Evolutionary conservation across 2,329 filamentous ascomycete species (phyloP).

Genomic region (Clonostachys byssicola): DNA sequence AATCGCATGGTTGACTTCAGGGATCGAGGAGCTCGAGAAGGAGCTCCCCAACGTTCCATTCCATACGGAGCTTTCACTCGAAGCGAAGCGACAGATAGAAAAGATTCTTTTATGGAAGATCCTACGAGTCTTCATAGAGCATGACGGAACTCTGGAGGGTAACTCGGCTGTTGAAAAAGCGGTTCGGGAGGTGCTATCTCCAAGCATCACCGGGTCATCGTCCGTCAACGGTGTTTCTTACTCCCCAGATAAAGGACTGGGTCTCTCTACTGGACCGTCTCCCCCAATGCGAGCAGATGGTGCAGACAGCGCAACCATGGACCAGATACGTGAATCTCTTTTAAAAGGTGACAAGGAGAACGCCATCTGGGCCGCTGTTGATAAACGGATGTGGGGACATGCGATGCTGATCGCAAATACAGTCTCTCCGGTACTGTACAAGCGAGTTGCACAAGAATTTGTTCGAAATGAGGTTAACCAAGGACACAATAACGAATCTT

Average conservation of each 20-base stretch:
- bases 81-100: conserved; percentile 72
- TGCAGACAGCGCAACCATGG: conserved; percentile 64
- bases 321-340: conserved; percentile 69
- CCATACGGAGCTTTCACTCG: conserved; percentile 46
- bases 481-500: conserved; percentile 75
- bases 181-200: conserved; percentile 70
- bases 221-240: conserved; percentile 16
- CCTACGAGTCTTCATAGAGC: conserved; percentile 74
- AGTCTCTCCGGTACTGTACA: conserved; percentile 79
- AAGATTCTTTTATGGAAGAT: conserved; percentile 85
- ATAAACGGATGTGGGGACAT: conserved; percentile 93
- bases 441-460: conserved; percentile 92
- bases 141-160: conserved; percentile 79
- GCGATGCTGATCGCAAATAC: conserved; percentile 83
- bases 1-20: conserved; percentile 71
- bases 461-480: conserved; percentile 91
- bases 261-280: conserved; percentile 9
- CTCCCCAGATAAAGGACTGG: conserved; percentile 1
- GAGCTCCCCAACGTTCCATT: conserved; percentile 43
- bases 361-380: conserved; percentile 88
- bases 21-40: conserved; percentile 71
- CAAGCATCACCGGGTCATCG: conserved; percentile 29
- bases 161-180: conserved; percentile 67
- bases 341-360: conserved; percentile 82
- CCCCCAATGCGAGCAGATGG: conserved; percentile 54